Evolutionary conservation across 106 monocot genomes (phyloP).

Genomic region (Platanthera guangdongensis): DNA sequence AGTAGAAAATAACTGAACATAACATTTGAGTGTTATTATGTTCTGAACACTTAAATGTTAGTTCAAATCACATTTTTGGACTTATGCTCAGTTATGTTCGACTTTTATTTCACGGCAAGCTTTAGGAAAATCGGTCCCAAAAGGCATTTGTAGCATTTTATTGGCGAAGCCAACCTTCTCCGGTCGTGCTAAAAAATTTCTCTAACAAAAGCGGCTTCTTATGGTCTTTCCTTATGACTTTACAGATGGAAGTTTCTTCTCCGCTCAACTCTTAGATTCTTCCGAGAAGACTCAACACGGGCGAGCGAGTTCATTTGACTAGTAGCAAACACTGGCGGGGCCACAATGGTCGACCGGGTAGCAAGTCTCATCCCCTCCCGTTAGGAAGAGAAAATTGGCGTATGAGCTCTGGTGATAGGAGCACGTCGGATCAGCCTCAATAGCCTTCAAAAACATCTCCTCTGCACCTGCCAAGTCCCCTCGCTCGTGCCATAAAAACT

Average conservation of each 20-base stretch:
- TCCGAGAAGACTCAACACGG: not conserved
- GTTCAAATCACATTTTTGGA: no score
- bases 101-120: no score
- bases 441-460: conserved; percentile 60
- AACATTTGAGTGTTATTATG: no score
- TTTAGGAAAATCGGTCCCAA: no score
- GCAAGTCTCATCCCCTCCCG: conserved; percentile 55
- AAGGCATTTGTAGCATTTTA: no score
- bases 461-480: conserved; percentile 53
- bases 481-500: conserved; percentile 58
- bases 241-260: not conserved
- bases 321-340: not conserved
- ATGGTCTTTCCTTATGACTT: not conserved
- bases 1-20: no score
- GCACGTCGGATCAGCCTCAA: conserved; percentile 26
- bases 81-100: no score
- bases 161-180: no score
- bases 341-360: conserved; percentile 12
- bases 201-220: not conserved
- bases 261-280: not conserved
- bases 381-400: conserved; percentile 39
- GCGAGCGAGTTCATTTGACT: not conserved
- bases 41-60: no score
- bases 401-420: conserved; percentile 39
- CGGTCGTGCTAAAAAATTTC: not conserved